Conservation (phyloP, 2,329 filamentous ascomycete genomes). For the Phialocephala sp. region DNA sequence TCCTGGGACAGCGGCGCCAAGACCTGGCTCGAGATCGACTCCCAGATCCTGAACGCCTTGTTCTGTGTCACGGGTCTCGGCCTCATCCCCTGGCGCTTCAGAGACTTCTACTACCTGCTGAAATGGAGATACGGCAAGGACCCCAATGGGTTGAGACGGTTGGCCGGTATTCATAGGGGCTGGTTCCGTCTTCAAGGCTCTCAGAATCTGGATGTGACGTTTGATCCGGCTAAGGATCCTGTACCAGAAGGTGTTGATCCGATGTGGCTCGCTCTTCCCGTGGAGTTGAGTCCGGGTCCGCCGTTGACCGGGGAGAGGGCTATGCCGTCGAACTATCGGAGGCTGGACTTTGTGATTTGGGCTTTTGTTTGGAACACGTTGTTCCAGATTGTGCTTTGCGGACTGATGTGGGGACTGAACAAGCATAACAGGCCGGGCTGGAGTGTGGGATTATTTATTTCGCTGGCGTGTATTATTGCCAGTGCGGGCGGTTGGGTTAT, state of each 20-base stretch:
- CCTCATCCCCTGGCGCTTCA: constrained; percentile 81
- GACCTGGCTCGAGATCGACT: constrained; percentile 83
- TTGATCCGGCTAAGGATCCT: constrained; percentile 46
- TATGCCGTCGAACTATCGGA: constrained; percentile 69
- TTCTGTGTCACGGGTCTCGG: constrained; percentile 88
- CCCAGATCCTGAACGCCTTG: constrained; percentile 79
- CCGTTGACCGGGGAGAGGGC: constrained; percentile 74
- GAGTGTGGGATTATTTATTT: constrained; percentile 30
- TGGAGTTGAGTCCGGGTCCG: constrained; percentile 62
- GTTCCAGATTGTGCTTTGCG: constrained; percentile 73
- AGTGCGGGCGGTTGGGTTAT: constrained; percentile 31
- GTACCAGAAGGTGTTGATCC: constrained; percentile 43
- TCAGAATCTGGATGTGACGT: constrained; percentile 51
- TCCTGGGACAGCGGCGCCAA: constrained; percentile 73
- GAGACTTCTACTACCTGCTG: constrained; percentile 75
- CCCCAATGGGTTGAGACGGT: constrained; percentile 21
- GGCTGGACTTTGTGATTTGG: constrained; percentile 78
- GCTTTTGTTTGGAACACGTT: constrained; percentile 78
- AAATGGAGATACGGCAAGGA: constrained; percentile 42
- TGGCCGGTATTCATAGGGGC: constrained; percentile 69
- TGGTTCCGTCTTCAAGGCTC: constrained; percentile 77
- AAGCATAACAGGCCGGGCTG: constrained; percentile 45
- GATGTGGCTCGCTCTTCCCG: constrained; percentile 64
- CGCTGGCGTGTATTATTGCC: constrained; percentile 31
- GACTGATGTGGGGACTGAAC: constrained; percentile 82